Evolutionary conservation across 2,329 filamentous ascomycete species (phyloP).

Genomic region (Sporothrix brunneoviolacea): DNA sequence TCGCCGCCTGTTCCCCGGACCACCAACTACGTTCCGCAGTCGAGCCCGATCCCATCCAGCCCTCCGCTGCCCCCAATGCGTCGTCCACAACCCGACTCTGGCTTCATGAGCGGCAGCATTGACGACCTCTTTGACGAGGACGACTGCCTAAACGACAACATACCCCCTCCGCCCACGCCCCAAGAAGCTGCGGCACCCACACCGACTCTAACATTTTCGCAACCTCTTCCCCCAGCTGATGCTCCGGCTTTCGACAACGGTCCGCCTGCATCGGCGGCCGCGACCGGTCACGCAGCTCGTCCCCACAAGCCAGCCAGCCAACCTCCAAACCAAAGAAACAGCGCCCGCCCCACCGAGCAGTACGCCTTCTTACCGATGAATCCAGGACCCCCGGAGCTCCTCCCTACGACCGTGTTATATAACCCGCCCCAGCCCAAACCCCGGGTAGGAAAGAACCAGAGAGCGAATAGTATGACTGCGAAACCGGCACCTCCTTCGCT

Average conservation of each 20-base stretch:
- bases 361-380: slow-evolving; percentile 36
- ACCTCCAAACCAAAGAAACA: slow-evolving; percentile 16
- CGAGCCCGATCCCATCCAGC: slow-evolving; percentile 68
- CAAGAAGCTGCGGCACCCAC: slow-evolving; percentile 8
- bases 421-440: slow-evolving; percentile 25
- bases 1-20: slow-evolving; percentile 76
- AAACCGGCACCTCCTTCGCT: slow-evolving; percentile 6
- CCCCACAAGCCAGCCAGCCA: slow-evolving; percentile 22
- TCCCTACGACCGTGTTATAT: slow-evolving; percentile 38
- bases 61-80: slow-evolving; percentile 64
- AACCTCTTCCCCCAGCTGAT: neutral
- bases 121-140: slow-evolving; percentile 64
- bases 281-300: neutral
- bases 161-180: slow-evolving; percentile 8
- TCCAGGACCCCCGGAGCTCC: slow-evolving; percentile 36
- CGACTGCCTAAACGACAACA: slow-evolving; percentile 24
- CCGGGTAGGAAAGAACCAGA: slow-evolving; percentile 6
- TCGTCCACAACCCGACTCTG: slow-evolving; percentile 61
- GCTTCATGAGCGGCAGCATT: slow-evolving; percentile 75
- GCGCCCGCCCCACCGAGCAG: slow-evolving; percentile 20
- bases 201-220: slow-evolving; percentile 4
- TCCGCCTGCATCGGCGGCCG: neutral
- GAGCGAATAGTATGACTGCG: neutral
- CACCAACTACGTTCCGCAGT: slow-evolving; percentile 42
- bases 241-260: no score